Evolutionary conservation across 2,329 filamentous ascomycete genomes (phyloP), one percentile per base, ranked within the genome.

Genomic region (Verticillium alfalfae): DNA sequence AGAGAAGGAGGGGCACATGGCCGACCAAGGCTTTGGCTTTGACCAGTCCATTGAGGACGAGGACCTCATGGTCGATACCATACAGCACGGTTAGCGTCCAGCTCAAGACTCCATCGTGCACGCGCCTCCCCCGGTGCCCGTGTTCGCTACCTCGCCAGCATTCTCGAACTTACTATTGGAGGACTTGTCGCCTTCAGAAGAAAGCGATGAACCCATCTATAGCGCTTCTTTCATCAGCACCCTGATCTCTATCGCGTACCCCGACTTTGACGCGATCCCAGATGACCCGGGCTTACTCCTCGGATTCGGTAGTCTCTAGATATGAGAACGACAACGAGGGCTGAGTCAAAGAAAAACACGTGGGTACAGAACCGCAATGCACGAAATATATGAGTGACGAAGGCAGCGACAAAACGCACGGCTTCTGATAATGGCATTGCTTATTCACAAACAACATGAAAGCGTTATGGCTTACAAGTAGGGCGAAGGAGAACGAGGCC

Each of bases 31-130:
- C 2, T 62, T 75, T 34, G 75, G 73, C 49, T 84, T 83, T 62
- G 78, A 83, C 34, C 70, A 74, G 13, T 74, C 79, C 58, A 74
- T 85, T 41, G 83, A 86, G 60, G 84, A 87, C n/a, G 84, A 87
- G 69, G 84, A 87, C 65, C 70, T 87, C 31, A 87, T 87, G 84
- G 80, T 78, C 13, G 83, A 78, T 18, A 70, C 77, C 18, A 49
- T 72, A 60, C 65, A 67, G 36, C 45, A 52, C 45, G 45, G 45
- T 52, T 52, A 65, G 67, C 57, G 61, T 60, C 38, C 65, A 61
- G 57, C 45, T 52, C 18, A 52, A 52, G 45, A 52, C 22, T 18
- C 45, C 45, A 52, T 26, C 45, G 18, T 52, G 45, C 45, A 52
- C 9, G n/a, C 45, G 45, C 45, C 45, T 52, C n/a, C 45, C 8